phyloP scores from a whole-genome alignment of 805 yeast genomes.

The Candida cerambycidarum region DNA sequence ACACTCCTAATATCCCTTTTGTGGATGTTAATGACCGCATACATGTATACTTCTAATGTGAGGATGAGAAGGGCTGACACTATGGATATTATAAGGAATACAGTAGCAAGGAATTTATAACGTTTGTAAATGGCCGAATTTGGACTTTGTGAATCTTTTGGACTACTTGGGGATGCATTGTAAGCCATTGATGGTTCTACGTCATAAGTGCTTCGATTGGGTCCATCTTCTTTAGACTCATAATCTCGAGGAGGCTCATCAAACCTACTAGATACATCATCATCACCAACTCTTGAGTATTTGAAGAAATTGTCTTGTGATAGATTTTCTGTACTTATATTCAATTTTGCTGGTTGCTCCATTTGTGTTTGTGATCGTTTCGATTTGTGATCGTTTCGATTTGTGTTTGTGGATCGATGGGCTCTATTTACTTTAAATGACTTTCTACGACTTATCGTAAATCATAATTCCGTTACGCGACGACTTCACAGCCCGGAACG shows the following conservation, averaged over 20 bases:
- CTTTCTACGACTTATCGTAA: neutral
- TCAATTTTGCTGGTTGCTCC: neutral
- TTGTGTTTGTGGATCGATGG: no score
- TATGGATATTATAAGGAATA: slow-evolving; percentile 30
- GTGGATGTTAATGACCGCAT: slow-evolving; percentile 38
- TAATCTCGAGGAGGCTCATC: neutral
- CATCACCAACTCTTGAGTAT: neutral
- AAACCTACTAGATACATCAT: neutral
- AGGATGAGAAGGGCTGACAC: slow-evolving; percentile 34
- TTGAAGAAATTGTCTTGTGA: neutral
- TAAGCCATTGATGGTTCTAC: no score
- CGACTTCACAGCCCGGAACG: neutral
- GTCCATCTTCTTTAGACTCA: no score
- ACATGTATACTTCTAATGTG: slow-evolving; percentile 39
- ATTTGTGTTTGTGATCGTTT: no score
- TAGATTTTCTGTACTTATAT: slow-evolving; percentile 1
- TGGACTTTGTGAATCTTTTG: slow-evolving; percentile 10
- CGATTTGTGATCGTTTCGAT: no score
- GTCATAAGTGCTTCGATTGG: no score
- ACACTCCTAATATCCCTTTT: slow-evolving; percentile 18
- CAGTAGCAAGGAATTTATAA: slow-evolving; percentile 7
- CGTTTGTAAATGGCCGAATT: slow-evolving; percentile 6
- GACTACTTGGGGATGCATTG: neutral
- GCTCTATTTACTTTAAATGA: no score
- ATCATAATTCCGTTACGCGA: neutral